Evolutionary conservation across 331 rosid genomes (phyloP).

Genomic region (Quercus phellos): DNA sequence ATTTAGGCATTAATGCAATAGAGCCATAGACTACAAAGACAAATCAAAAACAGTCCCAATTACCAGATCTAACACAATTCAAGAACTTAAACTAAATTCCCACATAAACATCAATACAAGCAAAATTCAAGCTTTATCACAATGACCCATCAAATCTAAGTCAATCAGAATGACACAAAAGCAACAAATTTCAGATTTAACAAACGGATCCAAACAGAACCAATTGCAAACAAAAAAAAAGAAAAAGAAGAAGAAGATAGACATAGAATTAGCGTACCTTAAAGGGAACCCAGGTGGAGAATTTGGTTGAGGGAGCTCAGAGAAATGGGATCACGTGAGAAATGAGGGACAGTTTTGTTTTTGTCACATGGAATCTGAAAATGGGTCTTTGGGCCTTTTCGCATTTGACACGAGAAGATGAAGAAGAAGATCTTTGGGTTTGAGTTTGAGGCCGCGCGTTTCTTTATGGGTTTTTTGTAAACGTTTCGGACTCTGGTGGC

Average conservation of each 20-base stretch:
- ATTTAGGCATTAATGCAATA: not conserved
- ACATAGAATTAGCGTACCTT: not conserved
- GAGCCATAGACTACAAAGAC: not conserved
- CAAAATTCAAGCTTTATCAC: not conserved
- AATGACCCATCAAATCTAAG: not conserved
- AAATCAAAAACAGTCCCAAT: not conserved
- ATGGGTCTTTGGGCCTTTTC: not conserved
- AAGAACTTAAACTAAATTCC: not conserved
- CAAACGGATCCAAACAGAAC: not conserved
- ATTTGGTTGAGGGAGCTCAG: not conserved
- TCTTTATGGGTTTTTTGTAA: not conserved
- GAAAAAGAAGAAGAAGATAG: too few relatives aligned
- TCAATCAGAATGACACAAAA: not conserved
- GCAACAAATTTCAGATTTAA: not conserved
- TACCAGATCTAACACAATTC: conserved; percentile 4
- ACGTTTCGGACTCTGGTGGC: not conserved
- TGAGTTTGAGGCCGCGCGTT: not conserved
- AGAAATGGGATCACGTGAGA: not conserved
- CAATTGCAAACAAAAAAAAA: not conserved
- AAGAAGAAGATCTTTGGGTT: not conserved
- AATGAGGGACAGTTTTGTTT: not conserved
- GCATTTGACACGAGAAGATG: not conserved
- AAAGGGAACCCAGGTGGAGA: not conserved
- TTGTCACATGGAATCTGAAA: not conserved
- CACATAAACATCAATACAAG: not conserved